A percentile compares a stretch with the other conserved stretches of the same genome.
Evolutionary conservation across 805 yeast genomes (phyloP).

Genomic region (Saccharomyces eubayanus): DNA sequence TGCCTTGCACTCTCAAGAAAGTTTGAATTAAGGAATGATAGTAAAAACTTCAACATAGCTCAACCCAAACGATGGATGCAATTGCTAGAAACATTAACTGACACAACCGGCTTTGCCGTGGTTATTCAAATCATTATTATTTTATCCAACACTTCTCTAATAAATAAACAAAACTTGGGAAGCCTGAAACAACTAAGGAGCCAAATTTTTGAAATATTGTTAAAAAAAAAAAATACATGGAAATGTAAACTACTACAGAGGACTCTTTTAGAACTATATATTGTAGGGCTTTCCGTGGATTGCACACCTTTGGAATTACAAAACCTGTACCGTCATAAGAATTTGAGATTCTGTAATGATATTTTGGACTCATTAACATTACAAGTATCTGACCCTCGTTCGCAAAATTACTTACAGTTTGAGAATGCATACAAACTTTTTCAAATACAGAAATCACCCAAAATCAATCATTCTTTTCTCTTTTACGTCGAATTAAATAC

Average conservation of each 20-base stretch:
- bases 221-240: not conserved
- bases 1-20: not conserved
- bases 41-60: not conserved
- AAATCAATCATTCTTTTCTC: slow-evolving; percentile 19
- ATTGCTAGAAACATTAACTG: not conserved
- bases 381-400: slow-evolving; percentile 12
- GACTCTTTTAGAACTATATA: slow-evolving; percentile 11
- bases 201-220: slow-evolving; percentile 3
- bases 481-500: slow-evolving; percentile 26
- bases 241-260: not conserved
- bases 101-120: slow-evolving; percentile 5
- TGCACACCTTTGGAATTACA: slow-evolving; percentile 16
- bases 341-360: slow-evolving; percentile 4
- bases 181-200: slow-evolving; percentile 4
- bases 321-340: slow-evolving; percentile 8
- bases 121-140: slow-evolving; percentile 20
- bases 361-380: slow-evolving; percentile 13
- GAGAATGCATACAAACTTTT: slow-evolving; percentile 23
- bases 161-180: slow-evolving; percentile 20
- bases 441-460: not conserved
- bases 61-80: not conserved
- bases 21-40: not conserved
- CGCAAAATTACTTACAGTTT: slow-evolving; percentile 25
- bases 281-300: slow-evolving; percentile 12
- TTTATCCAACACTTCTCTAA: slow-evolving; percentile 15